phyloP scores from a whole-genome alignment of 345 rosid species.

The Passiflora organensis region DNA sequence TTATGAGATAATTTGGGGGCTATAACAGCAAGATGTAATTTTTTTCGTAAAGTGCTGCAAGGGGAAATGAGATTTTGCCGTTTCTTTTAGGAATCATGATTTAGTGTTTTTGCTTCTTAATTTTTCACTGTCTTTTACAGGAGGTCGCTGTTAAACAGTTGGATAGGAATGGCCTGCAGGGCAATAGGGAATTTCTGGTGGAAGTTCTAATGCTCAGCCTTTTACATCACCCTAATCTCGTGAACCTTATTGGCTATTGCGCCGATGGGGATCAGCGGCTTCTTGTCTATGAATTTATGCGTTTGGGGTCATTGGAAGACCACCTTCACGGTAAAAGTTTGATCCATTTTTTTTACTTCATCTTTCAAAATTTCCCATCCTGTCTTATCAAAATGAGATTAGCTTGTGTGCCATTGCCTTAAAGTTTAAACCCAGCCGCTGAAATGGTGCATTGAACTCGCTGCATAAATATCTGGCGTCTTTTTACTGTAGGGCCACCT shows the following conservation, averaged over 20 bases:
- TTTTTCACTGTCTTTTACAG: constrained; percentile 30
- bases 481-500: neutral
- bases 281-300: constrained; percentile 96
- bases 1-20: no score
- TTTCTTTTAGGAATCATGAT: neutral
- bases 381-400: neutral
- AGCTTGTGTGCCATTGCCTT: neutral
- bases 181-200: constrained; percentile 93
- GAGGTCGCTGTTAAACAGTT: constrained; percentile 93
- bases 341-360: constrained; percentile 1
- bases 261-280: constrained; percentile 99
- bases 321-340: constrained; percentile 84
- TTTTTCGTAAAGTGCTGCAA: no score
- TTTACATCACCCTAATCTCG: constrained; percentile 93
- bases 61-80: no score
- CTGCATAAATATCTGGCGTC: neutral
- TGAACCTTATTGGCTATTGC: constrained; percentile 93
- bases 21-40: no score
- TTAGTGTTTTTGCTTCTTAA: constrained; percentile 2
- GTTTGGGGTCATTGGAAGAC: constrained; percentile 94
- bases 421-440: neutral
- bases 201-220: constrained; percentile 99
- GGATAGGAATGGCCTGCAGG: constrained; percentile 97
- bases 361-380: neutral
- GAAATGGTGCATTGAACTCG: neutral